Conservation (phyloP, 805 yeast species). For the Metschnikowia vanudenii region DNA sequence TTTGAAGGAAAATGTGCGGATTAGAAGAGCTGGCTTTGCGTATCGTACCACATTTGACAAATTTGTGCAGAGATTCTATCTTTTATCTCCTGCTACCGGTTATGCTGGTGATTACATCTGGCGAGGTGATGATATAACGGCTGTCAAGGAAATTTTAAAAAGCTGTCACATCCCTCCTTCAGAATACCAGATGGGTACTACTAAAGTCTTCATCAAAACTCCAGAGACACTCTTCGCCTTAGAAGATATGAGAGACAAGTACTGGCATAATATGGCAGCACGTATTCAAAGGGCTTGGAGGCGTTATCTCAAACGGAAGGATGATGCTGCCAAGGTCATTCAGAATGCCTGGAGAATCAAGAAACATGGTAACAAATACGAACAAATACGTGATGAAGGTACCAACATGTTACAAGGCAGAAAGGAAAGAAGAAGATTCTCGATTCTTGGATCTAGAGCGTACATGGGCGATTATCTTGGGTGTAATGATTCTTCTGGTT, state of each 20-base stretch:
- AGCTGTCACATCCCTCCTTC: slow-evolving; percentile 66
- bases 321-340: slow-evolving; percentile 78
- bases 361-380: slow-evolving; percentile 77
- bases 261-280: slow-evolving; percentile 98
- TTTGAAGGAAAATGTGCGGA: slow-evolving; percentile 92
- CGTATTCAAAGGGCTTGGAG: slow-evolving; percentile 97
- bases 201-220: slow-evolving; percentile 91
- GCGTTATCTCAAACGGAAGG: slow-evolving; percentile 72
- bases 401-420: slow-evolving; percentile 63
- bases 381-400: slow-evolving; percentile 84
- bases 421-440: slow-evolving; percentile 88
- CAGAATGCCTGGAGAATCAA: slow-evolving; percentile 82
- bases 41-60: slow-evolving; percentile 95
- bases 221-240: slow-evolving; percentile 95
- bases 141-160: slow-evolving; percentile 49
- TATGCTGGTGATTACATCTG: slow-evolving; percentile 78
- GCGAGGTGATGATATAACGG: slow-evolving; percentile 54
- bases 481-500: slow-evolving; percentile 67
- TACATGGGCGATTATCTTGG: slow-evolving; percentile 93
- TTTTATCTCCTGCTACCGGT: slow-evolving; percentile 84
- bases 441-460: slow-evolving; percentile 82
- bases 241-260: slow-evolving; percentile 94
- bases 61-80: slow-evolving; percentile 90
- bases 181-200: slow-evolving; percentile 89
- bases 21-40: slow-evolving; percentile 98